Percentiles rank a stretch among this genome's conserved stretches.
Evolutionary conservation across 176 grass and related monocot genomes (phyloP).

Genomic region (Musa schizocarpa): DNA sequence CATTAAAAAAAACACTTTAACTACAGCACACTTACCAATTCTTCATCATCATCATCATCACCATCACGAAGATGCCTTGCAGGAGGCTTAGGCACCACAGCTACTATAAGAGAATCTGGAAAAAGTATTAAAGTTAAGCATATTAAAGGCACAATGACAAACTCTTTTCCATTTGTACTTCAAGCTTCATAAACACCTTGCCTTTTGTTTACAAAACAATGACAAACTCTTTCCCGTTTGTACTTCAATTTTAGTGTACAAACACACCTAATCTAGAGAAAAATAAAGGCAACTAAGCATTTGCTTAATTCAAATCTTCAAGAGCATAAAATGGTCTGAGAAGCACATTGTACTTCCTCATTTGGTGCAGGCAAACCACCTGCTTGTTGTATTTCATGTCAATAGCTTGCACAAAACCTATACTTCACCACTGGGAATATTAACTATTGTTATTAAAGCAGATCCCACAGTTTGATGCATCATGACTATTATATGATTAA

Average conservation of each 20-base stretch:
- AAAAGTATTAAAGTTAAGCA: constrained; percentile 2
- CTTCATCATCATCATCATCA: constrained; percentile 29
- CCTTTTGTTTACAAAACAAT: background rate
- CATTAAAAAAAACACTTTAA: background rate
- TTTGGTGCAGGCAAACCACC: background rate
- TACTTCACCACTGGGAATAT: too few species aligned
- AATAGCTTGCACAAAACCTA: background rate
- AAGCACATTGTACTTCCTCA: background rate
- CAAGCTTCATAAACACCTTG: background rate
- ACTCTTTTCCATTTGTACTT: background rate
- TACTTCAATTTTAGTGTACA: too few species aligned
- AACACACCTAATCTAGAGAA: too few species aligned
- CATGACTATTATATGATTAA: background rate
- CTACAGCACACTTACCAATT: constrained; percentile 17
- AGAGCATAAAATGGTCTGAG: background rate
- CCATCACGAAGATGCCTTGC: constrained; percentile 26
- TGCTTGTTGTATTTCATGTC: background rate
- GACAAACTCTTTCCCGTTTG: too few species aligned
- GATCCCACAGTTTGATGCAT: background rate
- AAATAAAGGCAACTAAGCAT: background rate
- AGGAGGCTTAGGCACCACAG: constrained; percentile 30
- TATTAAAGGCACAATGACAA: constrained; percentile 1
- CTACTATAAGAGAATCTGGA: constrained; percentile 35
- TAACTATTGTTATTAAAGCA: background rate
- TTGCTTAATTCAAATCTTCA: background rate